phyloP scores from a whole-genome alignment of 345 rosid species.

The Theobroma cacao region DNA sequence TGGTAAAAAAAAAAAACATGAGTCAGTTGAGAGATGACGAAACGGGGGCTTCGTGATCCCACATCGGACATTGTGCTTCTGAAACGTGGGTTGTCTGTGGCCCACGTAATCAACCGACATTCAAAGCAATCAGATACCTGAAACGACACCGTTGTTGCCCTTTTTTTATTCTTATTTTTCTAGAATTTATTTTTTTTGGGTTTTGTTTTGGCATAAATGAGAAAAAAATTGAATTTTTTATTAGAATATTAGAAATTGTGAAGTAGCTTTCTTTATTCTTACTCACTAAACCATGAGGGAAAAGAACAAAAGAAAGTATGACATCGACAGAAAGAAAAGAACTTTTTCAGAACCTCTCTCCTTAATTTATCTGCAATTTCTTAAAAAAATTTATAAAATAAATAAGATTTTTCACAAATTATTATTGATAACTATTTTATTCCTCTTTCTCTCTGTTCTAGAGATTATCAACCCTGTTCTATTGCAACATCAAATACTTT shows the following conservation, averaged over 20 bases:
- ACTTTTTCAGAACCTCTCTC: background rate
- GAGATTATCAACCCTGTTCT: background rate
- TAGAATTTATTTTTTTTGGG: too few species aligned
- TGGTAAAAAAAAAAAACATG: background rate
- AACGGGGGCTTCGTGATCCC: background rate
- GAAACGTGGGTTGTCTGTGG: conserved; percentile 13
- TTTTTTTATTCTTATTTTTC: too few species aligned
- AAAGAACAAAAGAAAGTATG: background rate
- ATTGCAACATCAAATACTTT: background rate
- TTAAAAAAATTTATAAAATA: background rate
- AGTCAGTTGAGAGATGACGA: background rate
- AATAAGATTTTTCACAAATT: background rate
- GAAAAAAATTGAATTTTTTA: too few species aligned
- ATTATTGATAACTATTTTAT: background rate
- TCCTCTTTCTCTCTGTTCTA: too few species aligned
- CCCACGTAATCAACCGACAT: background rate
- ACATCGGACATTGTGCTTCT: background rate
- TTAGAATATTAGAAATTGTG: too few species aligned
- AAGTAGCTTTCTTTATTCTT: background rate
- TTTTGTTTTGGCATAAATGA: too few species aligned
- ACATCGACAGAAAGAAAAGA: background rate
- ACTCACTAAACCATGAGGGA: background rate
- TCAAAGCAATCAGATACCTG: background rate
- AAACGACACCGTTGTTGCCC: background rate
- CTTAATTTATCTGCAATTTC: background rate